Evolutionary conservation across 345 rosid genomes (phyloP), one percentile per base, ranked within the genome.

Genomic region (Dovyalis caffra): DNA sequence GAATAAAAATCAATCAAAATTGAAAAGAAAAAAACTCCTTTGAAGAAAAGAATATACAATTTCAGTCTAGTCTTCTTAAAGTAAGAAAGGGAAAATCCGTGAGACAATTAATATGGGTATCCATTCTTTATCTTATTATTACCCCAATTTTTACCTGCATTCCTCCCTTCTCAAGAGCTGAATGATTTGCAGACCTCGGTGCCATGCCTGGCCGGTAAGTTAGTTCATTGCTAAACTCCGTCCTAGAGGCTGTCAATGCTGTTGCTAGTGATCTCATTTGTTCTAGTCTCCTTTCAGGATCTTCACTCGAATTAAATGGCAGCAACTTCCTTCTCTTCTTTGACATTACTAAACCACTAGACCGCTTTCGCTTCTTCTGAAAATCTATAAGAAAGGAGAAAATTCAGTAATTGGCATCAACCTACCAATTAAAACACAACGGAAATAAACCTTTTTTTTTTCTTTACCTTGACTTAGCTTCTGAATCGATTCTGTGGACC

Each of bases 201-300:
- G 83, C 83, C 79, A 76, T 80, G 34, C 66, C 74, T 1, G 37
- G 73, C 29, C 37, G 65, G 43, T 76, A 80, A n/a, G 74, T 67
- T 5, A 76, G 77, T 43, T 80, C 77, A 76, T 80, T 76, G 61
- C 74, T 71, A 33, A 66, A 76, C 56, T 49, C 16, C 9, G 77
- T 76, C 63, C 83, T 62, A 1, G 79, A 76, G 33, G 77, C 70
- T 51, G 79, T 71, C 70, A 76, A 62, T 28, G 83, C 79, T 28
- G 83, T 76, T n/a, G 79, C 77, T 12, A 76, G 37, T 31, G 83
- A 80, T 51, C 79, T 72, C 83, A 80, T 80, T 68, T 80, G 79
- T 33, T 70, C 73, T 0, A 80, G 18, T 64, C 79, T 67, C 43
- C 70, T 76, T 16, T 62, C 66, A 11, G 74, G 77, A 62, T 80